phyloP scores from a whole-genome alignment of 176 grass and related monocot species.

The Metroxylon sagu region DNA sequence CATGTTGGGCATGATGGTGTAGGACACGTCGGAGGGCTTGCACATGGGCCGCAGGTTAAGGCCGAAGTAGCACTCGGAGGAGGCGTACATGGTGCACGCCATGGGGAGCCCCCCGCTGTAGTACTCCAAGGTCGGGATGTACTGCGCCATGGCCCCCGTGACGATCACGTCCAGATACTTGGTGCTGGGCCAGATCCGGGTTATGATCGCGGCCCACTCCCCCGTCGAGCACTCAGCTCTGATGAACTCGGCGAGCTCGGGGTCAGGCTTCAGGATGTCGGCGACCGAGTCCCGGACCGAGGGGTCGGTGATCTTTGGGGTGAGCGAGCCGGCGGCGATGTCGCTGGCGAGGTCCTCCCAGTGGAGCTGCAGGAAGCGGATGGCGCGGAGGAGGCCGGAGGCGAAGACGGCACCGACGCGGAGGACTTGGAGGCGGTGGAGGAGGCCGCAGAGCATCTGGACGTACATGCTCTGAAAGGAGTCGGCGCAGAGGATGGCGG shows the following conservation, averaged over 20 bases:
- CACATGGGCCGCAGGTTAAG: conserved; percentile 86
- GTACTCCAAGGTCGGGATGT: conserved; percentile 74
- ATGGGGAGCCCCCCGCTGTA: conserved; percentile 86
- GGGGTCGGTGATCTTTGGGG: conserved; percentile 46
- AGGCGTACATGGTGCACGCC: conserved; percentile 97
- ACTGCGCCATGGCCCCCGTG: conserved; percentile 93
- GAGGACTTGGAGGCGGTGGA: conserved; percentile 76
- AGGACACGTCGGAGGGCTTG: conserved; percentile 61
- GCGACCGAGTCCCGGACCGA: conserved; percentile 62
- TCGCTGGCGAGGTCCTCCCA: conserved; percentile 66
- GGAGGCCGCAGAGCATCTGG: conserved; percentile 94
- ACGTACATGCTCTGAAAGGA: conserved; percentile 97
- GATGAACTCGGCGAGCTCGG: conserved; percentile 50
- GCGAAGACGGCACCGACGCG: conserved; percentile 96
- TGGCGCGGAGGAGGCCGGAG: conserved; percentile 85
- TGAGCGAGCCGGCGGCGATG: conserved; percentile 49
- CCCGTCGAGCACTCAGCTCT: conserved; percentile 47
- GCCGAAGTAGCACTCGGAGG: conserved; percentile 93
- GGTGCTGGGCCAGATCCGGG: conserved; percentile 75
- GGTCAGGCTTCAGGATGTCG: conserved; percentile 46
- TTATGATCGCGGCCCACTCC: conserved; percentile 80
- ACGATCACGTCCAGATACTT: conserved; percentile 97
- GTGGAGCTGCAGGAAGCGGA: conserved; percentile 91
- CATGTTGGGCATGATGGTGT: conserved; percentile 72
- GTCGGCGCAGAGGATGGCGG: conserved; percentile 86